Evolutionary conservation across 2,329 filamentous ascomycete genomes (phyloP), one percentile per base, ranked within the genome.

Genomic region (Pseudogymnoascus sp.): DNA sequence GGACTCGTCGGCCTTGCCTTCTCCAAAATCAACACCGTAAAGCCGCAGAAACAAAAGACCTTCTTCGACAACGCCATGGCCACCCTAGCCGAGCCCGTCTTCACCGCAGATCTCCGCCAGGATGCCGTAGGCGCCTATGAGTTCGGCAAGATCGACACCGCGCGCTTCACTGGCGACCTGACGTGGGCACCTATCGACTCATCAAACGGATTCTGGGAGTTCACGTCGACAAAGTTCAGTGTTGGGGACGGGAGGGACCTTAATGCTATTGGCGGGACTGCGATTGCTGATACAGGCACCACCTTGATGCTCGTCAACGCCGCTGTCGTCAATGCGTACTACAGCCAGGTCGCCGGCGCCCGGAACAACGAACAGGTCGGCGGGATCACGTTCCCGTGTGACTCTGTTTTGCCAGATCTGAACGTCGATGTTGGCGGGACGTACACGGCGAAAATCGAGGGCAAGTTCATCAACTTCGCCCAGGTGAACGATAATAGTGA

Each of bases 1-100:
- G 85, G 85, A 34, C 78, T 88, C 14, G 77, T 88, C 50, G 85
- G 85, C n/a, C 78, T 88, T 57, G 85, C 79, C 2, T 72, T 68
- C 64, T 69, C 68, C 58, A 71, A 70, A 58, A 65, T 71, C 39
- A 73, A 73, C 63, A 73, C 70, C 25, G 67, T 73, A 59, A 66
- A 69, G 65, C 71, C 71, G 9, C 60, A 64, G 18, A 64, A 67
- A 18, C 70, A 72, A 63, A 72, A 72, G 64, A 73, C 71, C 25
- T 73, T 71, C 66, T 72, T 73, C 61, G 70, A 71, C 60, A 73
- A 72, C 64, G 68, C 65, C 39, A 63, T 68, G 50, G 38, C 66
- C n/a, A 62, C 60, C 37, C 70, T 73, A 25, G 63, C 65, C n/a
- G 47, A 83, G 87, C 80, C 79, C 9, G 70, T 87, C 39, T 86